Percentiles rank a stretch among this genome's conserved stretches.
Evolutionary conservation across 768 basidiomycete genomes (phyloP).

Genomic region (Boletus tomentosulus): DNA sequence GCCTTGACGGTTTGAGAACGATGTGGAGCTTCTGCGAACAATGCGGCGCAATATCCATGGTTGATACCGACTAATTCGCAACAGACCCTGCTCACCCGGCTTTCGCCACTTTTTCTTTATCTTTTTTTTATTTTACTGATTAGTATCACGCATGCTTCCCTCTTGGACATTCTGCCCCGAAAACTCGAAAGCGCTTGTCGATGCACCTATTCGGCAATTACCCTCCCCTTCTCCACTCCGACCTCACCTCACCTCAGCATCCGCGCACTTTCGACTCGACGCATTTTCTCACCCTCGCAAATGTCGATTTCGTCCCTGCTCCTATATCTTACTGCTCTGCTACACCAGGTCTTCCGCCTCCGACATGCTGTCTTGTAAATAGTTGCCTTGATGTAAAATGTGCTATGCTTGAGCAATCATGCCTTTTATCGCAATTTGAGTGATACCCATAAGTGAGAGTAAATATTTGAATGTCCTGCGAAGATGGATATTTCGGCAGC

Average conservation of each 20-base stretch:
- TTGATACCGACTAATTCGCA: slow-evolving; percentile 59
- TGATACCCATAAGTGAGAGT: neutral
- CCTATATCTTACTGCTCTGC: slow-evolving; percentile 18
- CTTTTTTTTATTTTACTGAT: slow-evolving; percentile 32
- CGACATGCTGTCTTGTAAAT: slow-evolving; percentile 28
- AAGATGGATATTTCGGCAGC: neutral
- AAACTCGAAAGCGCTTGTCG: slow-evolving; percentile 23
- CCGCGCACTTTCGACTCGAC: slow-evolving; percentile 21
- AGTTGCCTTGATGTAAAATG: slow-evolving; percentile 29
- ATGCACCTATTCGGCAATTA: slow-evolving; percentile 20
- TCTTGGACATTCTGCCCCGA: slow-evolving; percentile 21
- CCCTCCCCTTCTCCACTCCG: slow-evolving; percentile 8
- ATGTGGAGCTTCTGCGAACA: slow-evolving; percentile 90
- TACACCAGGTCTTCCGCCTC: slow-evolving; percentile 16
- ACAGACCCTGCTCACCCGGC: slow-evolving; percentile 2
- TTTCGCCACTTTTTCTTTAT: slow-evolving; percentile 20
- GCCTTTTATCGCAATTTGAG: neutral
- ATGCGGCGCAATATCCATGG: slow-evolving; percentile 87
- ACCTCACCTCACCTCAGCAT: slow-evolving; percentile 10
- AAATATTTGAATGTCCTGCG: neutral
- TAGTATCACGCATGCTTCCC: slow-evolving; percentile 21
- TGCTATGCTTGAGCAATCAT: slow-evolving; percentile 8
- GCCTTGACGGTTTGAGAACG: slow-evolving; percentile 60
- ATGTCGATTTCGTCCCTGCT: slow-evolving; percentile 15
- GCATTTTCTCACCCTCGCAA: slow-evolving; percentile 16